Evolutionary conservation across 768 basidiomycete genomes (phyloP).

Genomic region (Pholiota microspora): DNA sequence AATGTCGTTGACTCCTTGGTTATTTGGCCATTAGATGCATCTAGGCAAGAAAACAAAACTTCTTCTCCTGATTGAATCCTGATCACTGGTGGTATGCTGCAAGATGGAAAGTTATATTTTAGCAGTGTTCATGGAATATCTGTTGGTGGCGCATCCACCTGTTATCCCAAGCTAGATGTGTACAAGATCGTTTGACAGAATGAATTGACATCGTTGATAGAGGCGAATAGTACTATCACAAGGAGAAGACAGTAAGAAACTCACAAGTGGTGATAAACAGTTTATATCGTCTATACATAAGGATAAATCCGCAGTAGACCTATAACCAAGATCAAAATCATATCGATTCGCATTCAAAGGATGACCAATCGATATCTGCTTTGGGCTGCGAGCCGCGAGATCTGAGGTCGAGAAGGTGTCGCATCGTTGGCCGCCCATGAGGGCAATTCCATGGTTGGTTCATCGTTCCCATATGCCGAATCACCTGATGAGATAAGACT

Average conservation of each 20-base stretch:
- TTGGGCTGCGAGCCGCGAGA: slow-evolving; percentile 14
- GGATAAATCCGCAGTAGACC: slow-evolving; percentile 12
- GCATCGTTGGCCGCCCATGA: slow-evolving; percentile 85
- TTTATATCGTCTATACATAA: slow-evolving; percentile 1
- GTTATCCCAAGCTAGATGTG: slow-evolving; percentile 60
- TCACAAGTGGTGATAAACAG: not conserved
- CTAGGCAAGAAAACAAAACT: slow-evolving; percentile 59
- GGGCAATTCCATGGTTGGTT: slow-evolving; percentile 88
- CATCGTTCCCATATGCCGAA: slow-evolving; percentile 82
- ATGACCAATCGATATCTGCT: slow-evolving; percentile 35
- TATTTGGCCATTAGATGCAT: slow-evolving; percentile 62
- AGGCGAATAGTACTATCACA: too few relatives aligned
- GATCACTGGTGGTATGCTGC: slow-evolving; percentile 51
- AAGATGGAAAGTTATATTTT: not conserved
- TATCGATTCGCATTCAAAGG: slow-evolving; percentile 6
- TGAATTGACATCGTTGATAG: slow-evolving; percentile 42
- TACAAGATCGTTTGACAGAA: slow-evolving; percentile 48
- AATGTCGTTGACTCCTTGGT: slow-evolving; percentile 36
- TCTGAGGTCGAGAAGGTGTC: slow-evolving; percentile 60
- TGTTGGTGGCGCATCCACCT: slow-evolving; percentile 33
- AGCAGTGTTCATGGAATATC: not conserved
- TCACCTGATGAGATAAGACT: slow-evolving; percentile 43
- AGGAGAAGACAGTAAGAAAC: not conserved
- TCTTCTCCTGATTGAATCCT: slow-evolving; percentile 51
- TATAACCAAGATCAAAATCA: not conserved